phyloP scores from a whole-genome alignment of 805 yeast genomes.

The Saturnispora dispora region DNA sequence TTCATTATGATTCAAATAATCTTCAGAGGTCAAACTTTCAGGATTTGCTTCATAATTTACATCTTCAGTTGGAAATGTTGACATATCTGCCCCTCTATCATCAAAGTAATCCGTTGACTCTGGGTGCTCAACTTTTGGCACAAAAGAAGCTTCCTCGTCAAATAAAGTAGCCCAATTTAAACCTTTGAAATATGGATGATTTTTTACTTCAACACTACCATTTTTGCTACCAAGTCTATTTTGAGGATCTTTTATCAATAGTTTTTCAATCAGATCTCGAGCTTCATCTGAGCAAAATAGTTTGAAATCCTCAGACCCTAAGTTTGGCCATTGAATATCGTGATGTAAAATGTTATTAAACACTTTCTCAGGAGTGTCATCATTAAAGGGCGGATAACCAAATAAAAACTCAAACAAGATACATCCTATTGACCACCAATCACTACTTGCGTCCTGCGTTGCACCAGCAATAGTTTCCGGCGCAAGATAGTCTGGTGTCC shows the following conservation, averaged over 20 bases:
- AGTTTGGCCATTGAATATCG: constrained; percentile 75
- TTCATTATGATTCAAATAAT: constrained; percentile 4
- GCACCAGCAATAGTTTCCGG: constrained; percentile 89
- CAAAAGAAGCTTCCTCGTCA: constrained; percentile 67
- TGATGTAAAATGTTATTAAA: constrained; percentile 73
- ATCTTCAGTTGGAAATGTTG: constrained; percentile 40
- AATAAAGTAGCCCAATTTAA: constrained; percentile 70
- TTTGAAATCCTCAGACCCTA: constrained; percentile 43
- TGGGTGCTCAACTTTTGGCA: constrained; percentile 71
- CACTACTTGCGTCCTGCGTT: constrained; percentile 78
- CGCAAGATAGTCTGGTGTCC: constrained; percentile 96
- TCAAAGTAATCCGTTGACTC: constrained; percentile 91
- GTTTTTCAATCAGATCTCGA: constrained; percentile 56
- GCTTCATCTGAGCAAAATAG: constrained; percentile 56
- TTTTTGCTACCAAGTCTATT: constrained; percentile 58
- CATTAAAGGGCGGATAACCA: constrained; percentile 95
- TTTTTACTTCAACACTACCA: constrained; percentile 71
- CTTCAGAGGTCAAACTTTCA: constrained; percentile 25
- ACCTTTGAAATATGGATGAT: constrained; percentile 66
- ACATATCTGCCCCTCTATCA: constrained; percentile 72
- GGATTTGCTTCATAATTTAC: constrained; percentile 2
- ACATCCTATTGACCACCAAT: constrained; percentile 99
- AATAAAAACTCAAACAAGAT: constrained; percentile 83
- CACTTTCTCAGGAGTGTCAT: constrained; percentile 65
- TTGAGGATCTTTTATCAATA: constrained; percentile 56